Conservation (phyloP, 2,329 filamentous ascomycete genomes). For the Fusarium nygamai region DNA sequence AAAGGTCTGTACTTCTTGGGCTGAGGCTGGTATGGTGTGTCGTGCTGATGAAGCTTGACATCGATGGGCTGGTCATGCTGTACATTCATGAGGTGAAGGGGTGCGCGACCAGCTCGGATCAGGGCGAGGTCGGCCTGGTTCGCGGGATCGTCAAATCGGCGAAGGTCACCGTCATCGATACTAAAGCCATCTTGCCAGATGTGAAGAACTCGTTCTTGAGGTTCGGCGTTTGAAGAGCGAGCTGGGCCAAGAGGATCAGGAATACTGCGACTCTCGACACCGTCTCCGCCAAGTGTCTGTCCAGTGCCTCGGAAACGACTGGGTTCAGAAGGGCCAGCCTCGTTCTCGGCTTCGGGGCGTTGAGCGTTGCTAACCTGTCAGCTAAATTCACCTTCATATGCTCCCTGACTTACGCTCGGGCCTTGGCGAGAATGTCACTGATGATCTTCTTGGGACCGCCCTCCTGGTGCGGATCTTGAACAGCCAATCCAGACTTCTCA, state of each 20-base stretch:
- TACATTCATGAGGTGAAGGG: constrained; percentile 81
- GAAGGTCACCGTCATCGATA: constrained; percentile 81
- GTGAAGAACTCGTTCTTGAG: constrained; percentile 76
- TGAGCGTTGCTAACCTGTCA: constrained; percentile 65
- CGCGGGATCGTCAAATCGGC: constrained; percentile 80
- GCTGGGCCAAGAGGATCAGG: constrained; percentile 63
- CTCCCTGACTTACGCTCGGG: constrained; percentile 61
- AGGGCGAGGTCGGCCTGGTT: constrained; percentile 78
- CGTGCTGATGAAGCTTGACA: constrained; percentile 80
- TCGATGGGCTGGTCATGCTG: constrained; percentile 79
- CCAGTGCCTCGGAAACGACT: constrained; percentile 75
- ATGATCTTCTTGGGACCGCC: constrained; percentile 65
- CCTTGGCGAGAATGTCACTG: constrained; percentile 72
- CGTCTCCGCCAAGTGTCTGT: constrained; percentile 82
- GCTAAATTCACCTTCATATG: background rate
- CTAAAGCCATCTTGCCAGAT: constrained; percentile 88
- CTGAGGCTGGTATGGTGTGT: constrained; percentile 73
- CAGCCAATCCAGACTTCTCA: constrained; percentile 80
- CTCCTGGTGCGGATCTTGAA: constrained; percentile 68
- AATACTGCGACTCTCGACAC: constrained; percentile 74
- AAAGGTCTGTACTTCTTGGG: constrained; percentile 84
- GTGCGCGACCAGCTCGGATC: constrained; percentile 81
- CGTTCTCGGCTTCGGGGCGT: constrained; percentile 60
- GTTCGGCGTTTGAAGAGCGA: constrained; percentile 49
- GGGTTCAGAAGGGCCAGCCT: constrained; percentile 61